A percentile compares a stretch with the other conserved stretches of the same genome.
phyloP scores from a whole-genome alignment of 176 grass and related monocot species.

The Hsuehochloa calcarea region DNA sequence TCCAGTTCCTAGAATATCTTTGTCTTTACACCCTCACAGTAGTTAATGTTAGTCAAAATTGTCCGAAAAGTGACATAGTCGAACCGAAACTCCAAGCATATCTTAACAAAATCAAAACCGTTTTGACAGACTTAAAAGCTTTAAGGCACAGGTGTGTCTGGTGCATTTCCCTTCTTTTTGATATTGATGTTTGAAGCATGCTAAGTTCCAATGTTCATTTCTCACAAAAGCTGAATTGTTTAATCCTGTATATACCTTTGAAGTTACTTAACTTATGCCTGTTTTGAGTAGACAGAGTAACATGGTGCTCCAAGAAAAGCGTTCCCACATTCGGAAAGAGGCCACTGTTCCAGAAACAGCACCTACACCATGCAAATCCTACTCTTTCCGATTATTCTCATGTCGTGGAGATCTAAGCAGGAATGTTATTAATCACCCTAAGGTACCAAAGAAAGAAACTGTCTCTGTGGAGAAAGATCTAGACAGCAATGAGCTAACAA shows the following conservation, averaged over 20 bases:
- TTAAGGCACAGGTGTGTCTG: neutral
- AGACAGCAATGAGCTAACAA: constrained; percentile 33
- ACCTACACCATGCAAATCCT: constrained; percentile 53
- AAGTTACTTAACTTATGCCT: constrained; percentile 45
- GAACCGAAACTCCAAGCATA: neutral
- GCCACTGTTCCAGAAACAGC: constrained; percentile 26
- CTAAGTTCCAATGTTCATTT: constrained; percentile 9
- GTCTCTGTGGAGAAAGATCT: constrained; percentile 44
- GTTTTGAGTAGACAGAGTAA: constrained; percentile 99
- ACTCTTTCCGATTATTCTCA: constrained; percentile 76
- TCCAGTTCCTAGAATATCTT: neutral
- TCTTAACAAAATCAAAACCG: neutral
- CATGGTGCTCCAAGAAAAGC: constrained; percentile 61
- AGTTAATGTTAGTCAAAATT: neutral
- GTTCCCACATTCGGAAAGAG: constrained; percentile 35
- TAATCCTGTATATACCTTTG: neutral
- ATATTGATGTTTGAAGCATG: neutral
- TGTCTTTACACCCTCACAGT: neutral
- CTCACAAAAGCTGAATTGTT: neutral
- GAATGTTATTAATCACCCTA: constrained; percentile 63
- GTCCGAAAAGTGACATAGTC: neutral
- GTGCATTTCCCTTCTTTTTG: neutral
- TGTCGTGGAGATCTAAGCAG: constrained; percentile 71
- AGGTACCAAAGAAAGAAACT: constrained; percentile 58
- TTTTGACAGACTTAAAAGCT: neutral